Evolutionary conservation across 805 yeast species (phyloP).

Genomic region (Jamesozyma hellenica): DNA sequence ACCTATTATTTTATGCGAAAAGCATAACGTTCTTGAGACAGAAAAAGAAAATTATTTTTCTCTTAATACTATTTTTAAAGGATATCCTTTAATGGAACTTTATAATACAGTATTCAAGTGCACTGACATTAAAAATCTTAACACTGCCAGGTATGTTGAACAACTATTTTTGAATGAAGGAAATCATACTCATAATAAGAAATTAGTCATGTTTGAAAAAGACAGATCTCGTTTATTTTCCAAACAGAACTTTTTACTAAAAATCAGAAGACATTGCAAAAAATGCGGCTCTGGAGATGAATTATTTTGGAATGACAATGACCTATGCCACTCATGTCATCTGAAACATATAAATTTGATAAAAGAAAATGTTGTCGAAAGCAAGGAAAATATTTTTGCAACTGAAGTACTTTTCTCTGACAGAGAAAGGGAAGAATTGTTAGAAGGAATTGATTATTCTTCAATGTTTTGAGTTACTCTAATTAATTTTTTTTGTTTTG

Average conservation of each 20-base stretch:
- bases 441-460: neutral
- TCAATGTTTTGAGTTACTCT: neutral
- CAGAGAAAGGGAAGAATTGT: neutral
- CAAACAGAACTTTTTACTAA: neutral
- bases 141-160: constrained; percentile 9
- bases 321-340: constrained; percentile 16
- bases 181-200: neutral
- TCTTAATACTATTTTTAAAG: constrained; percentile 1
- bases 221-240: neutral
- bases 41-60: constrained; percentile 1
- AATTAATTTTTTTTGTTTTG: too few species aligned
- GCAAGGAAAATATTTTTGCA: neutral
- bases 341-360: neutral
- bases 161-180: neutral
- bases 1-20: constrained; percentile 10
- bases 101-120: constrained; percentile 8
- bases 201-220: neutral
- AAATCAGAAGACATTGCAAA: constrained; percentile 7
- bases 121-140: constrained; percentile 1
- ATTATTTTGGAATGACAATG: constrained; percentile 15
- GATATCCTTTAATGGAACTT: constrained; percentile 5
- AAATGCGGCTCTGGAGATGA: constrained; percentile 9
- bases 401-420: neutral
- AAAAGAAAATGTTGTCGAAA: neutral
- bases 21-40: neutral